A percentile compares a stretch with the other conserved stretches of the same genome.
These are phyloP conservation scores for Pulveroboletus frians DNA, from an alignment of 768 basidiomycete genomes.

Conservation along the genomic window DNA sequence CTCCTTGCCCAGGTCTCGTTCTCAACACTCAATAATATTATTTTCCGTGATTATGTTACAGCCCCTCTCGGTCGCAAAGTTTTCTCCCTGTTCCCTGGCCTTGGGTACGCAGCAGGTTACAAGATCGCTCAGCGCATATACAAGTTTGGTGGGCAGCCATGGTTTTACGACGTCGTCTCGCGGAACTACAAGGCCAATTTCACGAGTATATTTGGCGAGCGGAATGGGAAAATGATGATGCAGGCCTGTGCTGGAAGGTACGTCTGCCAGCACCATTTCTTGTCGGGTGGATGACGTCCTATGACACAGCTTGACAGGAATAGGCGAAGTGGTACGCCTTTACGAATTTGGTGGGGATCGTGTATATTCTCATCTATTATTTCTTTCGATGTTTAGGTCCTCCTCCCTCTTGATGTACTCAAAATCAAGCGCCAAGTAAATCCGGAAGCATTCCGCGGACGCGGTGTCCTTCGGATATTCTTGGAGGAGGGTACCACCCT, in stretches of 20 bases:
- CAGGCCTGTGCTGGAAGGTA: conserved; percentile 93
- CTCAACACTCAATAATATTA: conserved; percentile 61
- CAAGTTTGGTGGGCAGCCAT: conserved; percentile 99
- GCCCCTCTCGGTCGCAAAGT: conserved; percentile 65
- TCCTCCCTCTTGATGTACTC: conserved; percentile 93
- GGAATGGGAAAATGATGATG: conserved; percentile 93
- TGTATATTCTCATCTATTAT: neutral
- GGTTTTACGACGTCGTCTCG: conserved; percentile 89
- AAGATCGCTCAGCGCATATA: conserved; percentile 91
- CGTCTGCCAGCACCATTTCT: neutral
- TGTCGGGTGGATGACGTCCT: neutral
- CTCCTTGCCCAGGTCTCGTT: conserved; percentile 48
- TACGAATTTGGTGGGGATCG: neutral
- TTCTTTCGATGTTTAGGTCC: conserved; percentile 45
- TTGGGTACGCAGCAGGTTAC: conserved; percentile 98
- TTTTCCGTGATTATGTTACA: conserved; percentile 81
- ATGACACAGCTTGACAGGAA: conserved; percentile 54
- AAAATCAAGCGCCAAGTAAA: conserved; percentile 99
- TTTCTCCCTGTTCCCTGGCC: conserved; percentile 92
- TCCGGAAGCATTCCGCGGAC: conserved; percentile 95
- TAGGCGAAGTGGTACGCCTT: conserved; percentile 87
- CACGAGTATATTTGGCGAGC: conserved; percentile 83
- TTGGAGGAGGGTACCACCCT: conserved; percentile 86
- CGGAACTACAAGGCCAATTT: conserved; percentile 79
- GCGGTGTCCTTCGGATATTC: conserved; percentile 85